phyloP scores from a whole-genome alignment of 2,329 filamentous ascomycete genomes.

The Penicillium thymicola region DNA sequence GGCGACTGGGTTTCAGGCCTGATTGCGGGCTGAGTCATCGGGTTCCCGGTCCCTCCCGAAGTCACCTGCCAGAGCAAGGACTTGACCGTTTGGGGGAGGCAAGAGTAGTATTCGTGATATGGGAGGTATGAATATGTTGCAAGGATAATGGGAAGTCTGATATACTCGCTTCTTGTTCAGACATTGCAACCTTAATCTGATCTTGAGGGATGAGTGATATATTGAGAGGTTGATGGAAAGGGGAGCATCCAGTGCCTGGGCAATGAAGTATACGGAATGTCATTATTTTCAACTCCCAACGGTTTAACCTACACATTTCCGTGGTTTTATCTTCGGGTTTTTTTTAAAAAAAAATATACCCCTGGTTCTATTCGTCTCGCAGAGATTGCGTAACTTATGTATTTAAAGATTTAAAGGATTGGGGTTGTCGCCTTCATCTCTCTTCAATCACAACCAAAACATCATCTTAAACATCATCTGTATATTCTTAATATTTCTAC shows the following conservation, averaged over 20 bases:
- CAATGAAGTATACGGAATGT: constrained; percentile 11
- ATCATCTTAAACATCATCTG: neutral
- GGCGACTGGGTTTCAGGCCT: neutral
- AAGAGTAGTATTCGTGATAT: neutral
- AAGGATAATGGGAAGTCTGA: constrained; percentile 32
- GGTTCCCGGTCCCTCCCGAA: constrained; percentile 24
- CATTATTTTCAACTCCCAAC: constrained; percentile 5
- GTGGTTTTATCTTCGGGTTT: constrained; percentile 3
- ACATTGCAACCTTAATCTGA: neutral
- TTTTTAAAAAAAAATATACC: neutral
- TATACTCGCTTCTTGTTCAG: constrained; percentile 27
- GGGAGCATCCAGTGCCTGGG: neutral
- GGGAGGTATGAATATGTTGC: neutral
- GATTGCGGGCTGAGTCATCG: constrained; percentile 5
- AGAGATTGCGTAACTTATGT: neutral
- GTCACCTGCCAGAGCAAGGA: constrained; percentile 20
- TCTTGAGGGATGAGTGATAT: neutral
- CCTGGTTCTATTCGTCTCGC: neutral
- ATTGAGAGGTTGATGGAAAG: neutral
- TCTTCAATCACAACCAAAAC: neutral
- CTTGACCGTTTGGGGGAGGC: constrained; percentile 11
- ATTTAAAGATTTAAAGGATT: neutral
- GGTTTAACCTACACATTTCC: neutral
- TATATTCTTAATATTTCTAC: neutral
- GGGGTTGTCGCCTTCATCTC: neutral